Base-by-base conservation (phyloP, 345 rosid genomes). In the Brassica napus region DNA sequence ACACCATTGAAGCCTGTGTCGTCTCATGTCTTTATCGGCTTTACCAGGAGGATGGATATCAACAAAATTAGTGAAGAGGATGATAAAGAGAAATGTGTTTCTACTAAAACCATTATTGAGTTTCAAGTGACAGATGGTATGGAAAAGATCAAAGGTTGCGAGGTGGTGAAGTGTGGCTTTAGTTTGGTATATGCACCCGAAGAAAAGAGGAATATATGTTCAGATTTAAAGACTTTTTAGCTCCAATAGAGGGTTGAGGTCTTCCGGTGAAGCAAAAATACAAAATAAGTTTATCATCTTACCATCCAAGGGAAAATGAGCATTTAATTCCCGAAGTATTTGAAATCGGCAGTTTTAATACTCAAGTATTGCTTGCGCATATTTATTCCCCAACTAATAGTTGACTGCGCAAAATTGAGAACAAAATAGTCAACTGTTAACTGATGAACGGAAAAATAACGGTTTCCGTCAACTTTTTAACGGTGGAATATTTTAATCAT, bases 111-210 rank as follows among this genome's bases (percentile, higher is more conserved):
- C 2, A 34, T 26, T 0, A 0, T 75, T 67, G 30, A 75, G 2
- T 75, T 75, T 57, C 3, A 75, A 75, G 67, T 75, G 16, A 75
- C 79, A 75, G 79, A 75, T 67, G 79, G 79, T 11, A 24, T 3
- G 1, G 8, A 67, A 9, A 44, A 2, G 44, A 0, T 75, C 7
- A 0, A n/a, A 35, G 31, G 18, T 6, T 75, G 4, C 2, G 21
- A 75, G 73, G 79, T 75, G 57, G n/a, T 35, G n/a, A 58, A 67
- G 32, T 75, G 79, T 75, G 73, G 79, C 59, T 75, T 67, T 67
- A 57, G 31, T 57, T 57, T 75, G 57, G 14, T 67, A 0, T 28
- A 35, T 67, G 65, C 44, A 35, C 0, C 65, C 9, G 15, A 47
- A n/a, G 54, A 47, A n/a, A 28, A 0, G 60, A 21, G 30, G 39